These are phyloP conservation scores for Amanita rimosa DNA, from an alignment of 768 basidiomycete genomes.

Conservation along the genomic window DNA sequence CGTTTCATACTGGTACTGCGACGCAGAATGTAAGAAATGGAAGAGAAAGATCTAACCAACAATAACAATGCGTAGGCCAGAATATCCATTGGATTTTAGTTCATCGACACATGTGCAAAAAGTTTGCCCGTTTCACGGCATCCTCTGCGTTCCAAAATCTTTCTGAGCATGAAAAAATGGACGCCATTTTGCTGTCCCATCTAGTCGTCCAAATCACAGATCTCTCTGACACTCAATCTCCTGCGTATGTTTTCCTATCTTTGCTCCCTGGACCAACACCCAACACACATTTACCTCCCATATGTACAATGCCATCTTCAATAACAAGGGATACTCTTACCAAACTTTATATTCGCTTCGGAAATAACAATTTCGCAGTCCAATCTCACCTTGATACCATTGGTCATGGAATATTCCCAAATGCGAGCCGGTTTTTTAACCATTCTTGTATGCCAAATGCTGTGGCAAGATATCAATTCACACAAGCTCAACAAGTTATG, in stretches of 20 bases:
- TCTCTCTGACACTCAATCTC: constrained; percentile 12
- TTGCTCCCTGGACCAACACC: constrained; percentile 32
- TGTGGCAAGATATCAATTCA: constrained; percentile 45
- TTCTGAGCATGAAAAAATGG: constrained; percentile 40
- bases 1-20: constrained; percentile 66
- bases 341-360: constrained; percentile 47
- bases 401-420: constrained; percentile 68
- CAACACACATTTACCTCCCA: constrained; percentile 13
- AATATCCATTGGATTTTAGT: constrained; percentile 49
- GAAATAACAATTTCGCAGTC: constrained; percentile 75
- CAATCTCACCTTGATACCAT: constrained; percentile 61
- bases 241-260: constrained; percentile 25
- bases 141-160: constrained; percentile 39
- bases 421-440: constrained; percentile 73
- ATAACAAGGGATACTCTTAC: constrained; percentile 14
- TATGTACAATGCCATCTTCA: constrained; percentile 20
- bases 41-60: background rate
- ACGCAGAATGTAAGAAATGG: constrained; percentile 38
- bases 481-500: constrained; percentile 20
- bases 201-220: constrained; percentile 32
- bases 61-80: constrained; percentile 40
- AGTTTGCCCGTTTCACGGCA: constrained; percentile 31
- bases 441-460: constrained; percentile 76
- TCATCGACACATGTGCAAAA: constrained; percentile 64
- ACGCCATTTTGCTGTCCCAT: constrained; percentile 56